These are phyloP conservation scores for Fusarium beomiforme DNA, from an alignment of 2,329 filamentous ascomycete genomes.

Conservation along the genomic window DNA sequence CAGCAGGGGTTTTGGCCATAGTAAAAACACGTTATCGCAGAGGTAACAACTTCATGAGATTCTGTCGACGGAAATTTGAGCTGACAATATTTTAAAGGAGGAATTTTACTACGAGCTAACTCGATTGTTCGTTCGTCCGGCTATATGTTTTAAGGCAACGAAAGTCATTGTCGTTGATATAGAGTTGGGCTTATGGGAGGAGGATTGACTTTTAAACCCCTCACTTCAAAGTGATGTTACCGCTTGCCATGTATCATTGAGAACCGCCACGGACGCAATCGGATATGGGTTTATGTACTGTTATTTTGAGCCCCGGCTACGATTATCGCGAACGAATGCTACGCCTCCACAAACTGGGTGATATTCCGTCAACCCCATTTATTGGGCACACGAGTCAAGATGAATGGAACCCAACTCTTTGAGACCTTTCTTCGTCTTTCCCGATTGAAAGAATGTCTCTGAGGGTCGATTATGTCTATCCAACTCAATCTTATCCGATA, in stretches of 20 bases:
- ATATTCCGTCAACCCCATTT: background rate
- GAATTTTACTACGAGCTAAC: background rate
- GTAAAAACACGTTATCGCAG: background rate
- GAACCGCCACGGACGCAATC: background rate
- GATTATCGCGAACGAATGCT: constrained; percentile 2
- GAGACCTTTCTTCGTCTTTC: background rate
- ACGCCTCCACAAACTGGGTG: background rate
- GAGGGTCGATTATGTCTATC: too few species aligned
- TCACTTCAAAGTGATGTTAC: background rate
- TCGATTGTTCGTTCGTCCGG: background rate
- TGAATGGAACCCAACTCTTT: too few species aligned
- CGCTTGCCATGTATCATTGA: constrained; percentile 4
- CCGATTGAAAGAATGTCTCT: constrained; percentile 18
- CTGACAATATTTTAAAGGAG: background rate
- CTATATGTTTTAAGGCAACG: background rate
- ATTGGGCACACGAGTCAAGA: background rate
- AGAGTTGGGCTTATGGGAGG: background rate
- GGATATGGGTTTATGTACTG: background rate
- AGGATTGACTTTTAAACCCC: background rate
- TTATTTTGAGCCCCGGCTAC: constrained; percentile 2
- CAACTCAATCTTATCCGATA: background rate
- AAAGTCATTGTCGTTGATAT: background rate
- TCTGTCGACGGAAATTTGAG: background rate
- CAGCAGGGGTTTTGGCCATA: background rate
- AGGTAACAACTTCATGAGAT: background rate